A percentile compares a stretch with the other conserved stretches of the same genome.
phyloP scores from a whole-genome alignment of 371 early-diverging fungal genomes.

The Scutellospora calospora region DNA sequence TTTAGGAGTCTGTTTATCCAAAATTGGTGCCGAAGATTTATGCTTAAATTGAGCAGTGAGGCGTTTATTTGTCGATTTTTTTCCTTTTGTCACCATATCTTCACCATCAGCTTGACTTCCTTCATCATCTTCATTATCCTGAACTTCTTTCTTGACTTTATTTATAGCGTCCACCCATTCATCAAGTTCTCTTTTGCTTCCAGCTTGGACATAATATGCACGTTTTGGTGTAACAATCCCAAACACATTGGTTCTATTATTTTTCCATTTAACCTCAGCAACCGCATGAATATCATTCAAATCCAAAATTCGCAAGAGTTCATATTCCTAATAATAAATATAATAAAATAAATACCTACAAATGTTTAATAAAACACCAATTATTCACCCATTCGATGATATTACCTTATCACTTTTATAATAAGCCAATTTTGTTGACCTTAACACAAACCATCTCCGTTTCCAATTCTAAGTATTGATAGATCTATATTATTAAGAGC shows the following conservation, averaged over 20 bases:
- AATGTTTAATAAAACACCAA: neutral
- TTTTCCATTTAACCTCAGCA: constrained; percentile 75
- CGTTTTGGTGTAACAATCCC: constrained; percentile 78
- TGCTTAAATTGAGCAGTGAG: neutral
- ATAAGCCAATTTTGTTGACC: constrained; percentile 80
- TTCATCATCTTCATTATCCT: constrained; percentile 58
- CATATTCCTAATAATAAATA: constrained; percentile 71
- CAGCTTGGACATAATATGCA: constrained; percentile 80
- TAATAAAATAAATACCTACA: neutral
- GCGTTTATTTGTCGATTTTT: neutral
- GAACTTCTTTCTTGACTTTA: constrained; percentile 61
- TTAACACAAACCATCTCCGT: constrained; percentile 86
- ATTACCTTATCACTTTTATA: constrained; percentile 85
- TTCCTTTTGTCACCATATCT: neutral
- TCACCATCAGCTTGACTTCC: constrained; percentile 47
- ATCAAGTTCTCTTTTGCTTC: constrained; percentile 68
- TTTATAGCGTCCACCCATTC: constrained; percentile 73
- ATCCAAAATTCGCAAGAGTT: constrained; percentile 77
- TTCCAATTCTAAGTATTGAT: constrained; percentile 76
- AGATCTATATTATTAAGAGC: neutral
- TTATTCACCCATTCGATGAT: neutral
- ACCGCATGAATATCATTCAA: constrained; percentile 78
- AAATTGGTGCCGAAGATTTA: neutral
- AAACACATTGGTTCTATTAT: constrained; percentile 75
- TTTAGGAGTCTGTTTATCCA: neutral